Conservation (phyloP, 2,329 filamentous ascomycete genomes). For the Aaosphaeria arxii region DNA sequence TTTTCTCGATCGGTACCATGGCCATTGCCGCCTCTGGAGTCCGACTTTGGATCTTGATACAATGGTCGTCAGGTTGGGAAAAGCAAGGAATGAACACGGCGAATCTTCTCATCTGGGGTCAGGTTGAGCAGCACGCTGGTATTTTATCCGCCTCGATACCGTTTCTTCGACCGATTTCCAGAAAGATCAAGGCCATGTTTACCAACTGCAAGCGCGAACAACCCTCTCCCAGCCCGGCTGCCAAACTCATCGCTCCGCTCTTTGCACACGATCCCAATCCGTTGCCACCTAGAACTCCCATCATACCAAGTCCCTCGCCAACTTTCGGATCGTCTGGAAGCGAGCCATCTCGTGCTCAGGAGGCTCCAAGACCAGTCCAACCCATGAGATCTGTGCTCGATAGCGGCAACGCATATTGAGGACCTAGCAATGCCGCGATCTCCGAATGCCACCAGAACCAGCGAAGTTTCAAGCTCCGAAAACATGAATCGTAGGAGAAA, state of each 20-base stretch:
- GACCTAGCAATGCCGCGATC: not conserved
- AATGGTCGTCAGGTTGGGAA: slow-evolving; percentile 21
- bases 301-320: slow-evolving; percentile 10
- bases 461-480: too few relatives aligned
- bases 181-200: slow-evolving; percentile 1
- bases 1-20: slow-evolving; percentile 30
- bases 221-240: slow-evolving; percentile 3
- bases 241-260: slow-evolving; percentile 5
- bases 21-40: slow-evolving; percentile 28
- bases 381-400: slow-evolving; percentile 1
- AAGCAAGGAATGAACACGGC: slow-evolving; percentile 12
- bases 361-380: slow-evolving; percentile 3
- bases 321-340: slow-evolving; percentile 1
- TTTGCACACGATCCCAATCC: slow-evolving; percentile 1
- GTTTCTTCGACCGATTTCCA: slow-evolving; percentile 21
- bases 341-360: too few relatives aligned
- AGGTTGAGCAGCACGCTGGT: slow-evolving; percentile 29
- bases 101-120: slow-evolving; percentile 27
- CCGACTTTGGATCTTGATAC: slow-evolving; percentile 20
- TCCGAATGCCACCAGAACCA: not conserved
- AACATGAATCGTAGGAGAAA: too few relatives aligned
- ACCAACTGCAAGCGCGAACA: not conserved
- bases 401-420: not conserved
- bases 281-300: slow-evolving; percentile 3
- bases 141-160: slow-evolving; percentile 31